Evolutionary conservation across 192 early-diverging fungal species (phyloP), one percentile per base, ranked within the genome.

Genomic region (Podila epicladia): DNA sequence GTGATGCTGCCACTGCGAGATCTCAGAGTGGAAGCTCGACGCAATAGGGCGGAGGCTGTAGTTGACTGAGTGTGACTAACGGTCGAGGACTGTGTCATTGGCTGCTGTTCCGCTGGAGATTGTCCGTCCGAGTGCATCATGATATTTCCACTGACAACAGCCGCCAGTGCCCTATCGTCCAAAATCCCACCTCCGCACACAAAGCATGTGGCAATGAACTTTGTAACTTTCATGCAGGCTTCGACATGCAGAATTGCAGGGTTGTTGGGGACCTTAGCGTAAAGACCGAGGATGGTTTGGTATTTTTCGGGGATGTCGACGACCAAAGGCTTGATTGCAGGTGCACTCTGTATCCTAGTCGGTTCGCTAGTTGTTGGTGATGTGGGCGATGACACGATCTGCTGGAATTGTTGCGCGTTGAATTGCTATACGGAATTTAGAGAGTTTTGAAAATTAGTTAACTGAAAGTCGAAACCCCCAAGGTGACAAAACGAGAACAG

Each of bases 201-300:
- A 53, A 80, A 80, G 48, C 77, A 80, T 7, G 77, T 87, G 37
- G 85, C 66, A 22, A 94, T 72, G 63, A 93, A 90, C 45, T 89
- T 86, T 17, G 94, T 87, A 0, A 96, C 84, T 53, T 89, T 92
- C 48, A 94, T 67, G 69, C 91, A 94, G 1, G 93, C 89, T 57
- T 87, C 84, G 1, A 88, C 88, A 60, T 90, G 87, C 3, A 95
- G 79, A 31, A 95, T 77, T 9, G 92, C 67, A 19, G 90, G 88
- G 38, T 85, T 78, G 55, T 65, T 75, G 9, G 75, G 75, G 5
- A 87, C 87, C 69, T 87, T 87, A 33, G 86, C 89, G 75, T 96
- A 95, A 29, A 92, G 80, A 4, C 71, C 64, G 13, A 94, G 69
- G 9, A 95, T 85, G 8, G 87, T 86, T n/a, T 91, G 77, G 67